Percentiles rank a stretch among this genome's conserved stretches.
These are phyloP conservation scores for Metarhizium album DNA, from an alignment of 2,329 filamentous ascomycete species.

Conservation along the genomic window DNA sequence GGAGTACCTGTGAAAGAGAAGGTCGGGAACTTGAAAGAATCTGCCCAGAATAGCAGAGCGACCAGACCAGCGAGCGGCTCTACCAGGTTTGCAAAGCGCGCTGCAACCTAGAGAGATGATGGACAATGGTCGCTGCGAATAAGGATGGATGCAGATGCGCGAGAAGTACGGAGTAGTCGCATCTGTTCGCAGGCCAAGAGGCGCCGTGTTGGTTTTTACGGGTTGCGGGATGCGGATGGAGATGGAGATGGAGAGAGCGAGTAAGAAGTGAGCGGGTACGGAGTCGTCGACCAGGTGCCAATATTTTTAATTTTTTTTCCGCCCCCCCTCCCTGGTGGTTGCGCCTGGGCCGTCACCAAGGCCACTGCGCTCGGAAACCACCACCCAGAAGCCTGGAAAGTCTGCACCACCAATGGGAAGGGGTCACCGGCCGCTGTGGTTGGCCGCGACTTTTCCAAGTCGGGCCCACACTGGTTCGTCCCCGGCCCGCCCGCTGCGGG, in stretches of 20 bases:
- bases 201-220: conserved; percentile 3
- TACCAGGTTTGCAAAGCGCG: neutral
- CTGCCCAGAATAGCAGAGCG: neutral
- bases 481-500: conserved; percentile 1
- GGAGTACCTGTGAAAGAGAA: neutral
- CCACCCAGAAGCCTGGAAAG: too few relatives aligned
- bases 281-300: too few relatives aligned
- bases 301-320: too few relatives aligned
- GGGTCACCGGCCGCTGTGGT: neutral
- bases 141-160: conserved; percentile 3
- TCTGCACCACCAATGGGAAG: too few relatives aligned
- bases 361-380: too few relatives aligned
- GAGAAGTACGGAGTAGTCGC: conserved; percentile 3
- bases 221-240: neutral
- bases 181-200: conserved; percentile 1
- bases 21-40: too few relatives aligned
- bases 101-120: neutral
- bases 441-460: neutral
- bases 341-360: too few relatives aligned
- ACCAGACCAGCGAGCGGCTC: neutral
- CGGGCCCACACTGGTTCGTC: neutral
- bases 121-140: neutral
- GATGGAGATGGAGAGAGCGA: neutral
- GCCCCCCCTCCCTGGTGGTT: too few relatives aligned
- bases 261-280: neutral